These are phyloP conservation scores for Candida methanosorbosa DNA, from an alignment of 805 yeast genomes.

Conservation along the genomic window DNA sequence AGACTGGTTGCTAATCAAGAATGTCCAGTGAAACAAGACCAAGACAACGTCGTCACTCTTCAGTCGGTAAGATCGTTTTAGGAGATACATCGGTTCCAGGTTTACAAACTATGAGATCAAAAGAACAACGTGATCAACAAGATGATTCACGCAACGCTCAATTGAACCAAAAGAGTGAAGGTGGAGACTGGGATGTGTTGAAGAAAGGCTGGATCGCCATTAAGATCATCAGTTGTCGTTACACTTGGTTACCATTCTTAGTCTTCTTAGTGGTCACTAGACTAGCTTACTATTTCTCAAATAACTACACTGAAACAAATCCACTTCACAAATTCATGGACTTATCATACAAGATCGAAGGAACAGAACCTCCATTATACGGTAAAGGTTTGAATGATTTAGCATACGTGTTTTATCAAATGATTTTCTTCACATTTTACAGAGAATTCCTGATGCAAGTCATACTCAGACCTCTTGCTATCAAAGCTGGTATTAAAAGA, in stretches of 20 bases:
- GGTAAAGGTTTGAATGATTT: constrained; percentile 87
- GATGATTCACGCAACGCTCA: constrained; percentile 2
- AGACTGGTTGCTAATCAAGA: too few relatives aligned
- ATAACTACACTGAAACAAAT: constrained; percentile 50
- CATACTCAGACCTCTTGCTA: constrained; percentile 66
- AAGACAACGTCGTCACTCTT: constrained; percentile 33
- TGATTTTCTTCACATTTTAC: constrained; percentile 80
- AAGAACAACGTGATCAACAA: constrained; percentile 31
- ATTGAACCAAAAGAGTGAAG: constrained; percentile 19
- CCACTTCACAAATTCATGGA: constrained; percentile 54
- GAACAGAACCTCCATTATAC: constrained; percentile 49
- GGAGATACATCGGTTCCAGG: constrained; percentile 69
- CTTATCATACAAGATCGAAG: constrained; percentile 55
- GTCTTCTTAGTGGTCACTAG: constrained; percentile 34
- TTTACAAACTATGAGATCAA: constrained; percentile 55
- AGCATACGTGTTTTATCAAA: constrained; percentile 67
- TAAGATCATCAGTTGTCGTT: constrained; percentile 48
- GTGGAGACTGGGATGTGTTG: constrained; percentile 19
- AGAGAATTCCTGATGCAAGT: constrained; percentile 89
- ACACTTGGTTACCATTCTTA: constrained; percentile 69
- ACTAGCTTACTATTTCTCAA: constrained; percentile 42
- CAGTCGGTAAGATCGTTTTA: constrained; percentile 65
- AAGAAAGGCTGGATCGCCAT: constrained; percentile 48
- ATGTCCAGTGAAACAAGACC: too few relatives aligned
- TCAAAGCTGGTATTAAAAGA: constrained; percentile 36